Evolutionary conservation across 2,329 filamentous ascomycete genomes (phyloP), one percentile per base, ranked within the genome.

Genomic region (Xylogone sp.): DNA sequence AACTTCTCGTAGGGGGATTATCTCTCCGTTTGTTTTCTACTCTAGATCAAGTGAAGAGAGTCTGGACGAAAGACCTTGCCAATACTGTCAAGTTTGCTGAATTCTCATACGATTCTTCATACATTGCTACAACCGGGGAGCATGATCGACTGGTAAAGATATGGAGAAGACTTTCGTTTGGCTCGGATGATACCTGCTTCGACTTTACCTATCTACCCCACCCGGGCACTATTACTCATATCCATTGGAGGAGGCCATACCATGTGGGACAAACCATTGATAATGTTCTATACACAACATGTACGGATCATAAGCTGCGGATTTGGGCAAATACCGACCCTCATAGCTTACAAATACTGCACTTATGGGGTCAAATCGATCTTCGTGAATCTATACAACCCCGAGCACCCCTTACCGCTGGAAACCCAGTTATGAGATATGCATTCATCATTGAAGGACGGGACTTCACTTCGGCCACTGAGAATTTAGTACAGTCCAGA

Each of bases 171-270:
- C 74, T 96, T 21, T 88, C 87, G 8, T 97, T 93, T 65, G 90
- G 90, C 13, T 80, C 83, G 1, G 86, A 90, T 52, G 87, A 95
- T 59, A 87, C 90, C 39, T 81, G 88, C 51, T 97, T 97, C 69
- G 93, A 97, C 62, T 86, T 96, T 62, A 85, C 86, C 22, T 97
- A 97, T 69, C 82, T 99, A 1, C 77, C 84, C n/a, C 94, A 99
- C 66, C 89, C 90, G 1, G 77, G 81, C 21, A 72, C 86, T 1
- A 84, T 99, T n/a, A 93, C 89, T 2, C 84, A 82, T 53, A 72
- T 96, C 53, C 86, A 93, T 66, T 99, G 95, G 95, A 85, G 90
- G 45, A 82, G 83, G 55, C 89, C 90, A 5, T 82, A 83, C 55
- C 83, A 94, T 63, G 72, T 83, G 13, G 89, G 93, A 31, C 88